Evolutionary conservation across 2,329 filamentous ascomycete genomes (phyloP).

Genomic region (Hortaea werneckii): DNA sequence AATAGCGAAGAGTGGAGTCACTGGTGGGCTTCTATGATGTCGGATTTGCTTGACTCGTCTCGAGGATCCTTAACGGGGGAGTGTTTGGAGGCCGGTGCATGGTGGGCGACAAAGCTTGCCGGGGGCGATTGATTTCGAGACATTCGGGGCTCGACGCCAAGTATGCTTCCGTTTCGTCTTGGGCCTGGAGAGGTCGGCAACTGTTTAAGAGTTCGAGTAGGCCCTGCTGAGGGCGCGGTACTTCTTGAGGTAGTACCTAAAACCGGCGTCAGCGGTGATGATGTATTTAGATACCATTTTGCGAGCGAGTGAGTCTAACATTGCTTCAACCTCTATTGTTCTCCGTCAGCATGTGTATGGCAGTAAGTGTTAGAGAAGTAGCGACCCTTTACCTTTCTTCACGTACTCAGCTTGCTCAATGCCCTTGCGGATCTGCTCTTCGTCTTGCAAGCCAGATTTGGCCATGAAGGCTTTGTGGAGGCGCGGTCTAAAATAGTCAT

Average conservation of each 20-base stretch:
- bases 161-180: too few species aligned
- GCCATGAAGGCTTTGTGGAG: conserved; percentile 78
- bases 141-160: too few species aligned
- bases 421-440: conserved; percentile 63
- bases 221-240: conserved; percentile 77
- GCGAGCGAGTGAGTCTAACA: conserved; percentile 50
- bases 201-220: conserved; percentile 37
- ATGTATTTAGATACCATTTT: conserved; percentile 5
- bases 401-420: conserved; percentile 77
- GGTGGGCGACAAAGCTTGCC: conserved; percentile 49
- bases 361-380: background rate
- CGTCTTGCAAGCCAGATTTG: conserved; percentile 59
- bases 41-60: conserved; percentile 62
- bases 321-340: conserved; percentile 68
- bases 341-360: too few species aligned
- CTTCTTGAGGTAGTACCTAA: conserved; percentile 81
- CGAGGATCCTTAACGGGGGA: conserved; percentile 70
- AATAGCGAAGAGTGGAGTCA: conserved; percentile 85
- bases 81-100: conserved; percentile 60
- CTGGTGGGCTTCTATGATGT: conserved; percentile 82
- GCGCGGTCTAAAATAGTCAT: conserved; percentile 67
- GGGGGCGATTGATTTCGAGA: background rate
- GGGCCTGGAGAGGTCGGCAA: too few species aligned
- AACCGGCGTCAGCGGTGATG: conserved; percentile 8
- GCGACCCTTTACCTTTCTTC: conserved; percentile 66